These are phyloP conservation scores for Emmonsia crescens DNA, from an alignment of 2,329 filamentous ascomycete species.

Conservation along the genomic window DNA sequence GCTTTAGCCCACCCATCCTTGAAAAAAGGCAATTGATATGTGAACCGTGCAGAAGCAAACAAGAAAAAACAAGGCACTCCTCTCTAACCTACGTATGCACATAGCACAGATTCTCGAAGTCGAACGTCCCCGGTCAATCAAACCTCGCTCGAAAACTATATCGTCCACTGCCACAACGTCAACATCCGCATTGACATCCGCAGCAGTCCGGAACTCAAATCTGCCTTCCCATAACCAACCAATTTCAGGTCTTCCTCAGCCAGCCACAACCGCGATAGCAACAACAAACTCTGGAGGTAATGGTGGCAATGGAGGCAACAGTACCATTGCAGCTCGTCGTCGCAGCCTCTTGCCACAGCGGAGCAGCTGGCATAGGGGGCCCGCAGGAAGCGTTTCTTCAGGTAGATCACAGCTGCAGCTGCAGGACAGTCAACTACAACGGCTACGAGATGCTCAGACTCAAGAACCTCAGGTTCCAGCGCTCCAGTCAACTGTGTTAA, in stretches of 20 bases:
- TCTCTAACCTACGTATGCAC: neutral
- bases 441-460: neutral
- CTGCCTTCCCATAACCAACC: slow-evolving; percentile 9
- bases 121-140: neutral
- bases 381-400: slow-evolving; percentile 12
- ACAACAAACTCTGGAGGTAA: slow-evolving; percentile 1
- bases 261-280: neutral
- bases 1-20: neutral
- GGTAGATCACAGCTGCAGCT: slow-evolving; percentile 11
- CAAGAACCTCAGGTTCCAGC: neutral
- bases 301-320: neutral
- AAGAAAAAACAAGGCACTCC: neutral
- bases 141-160: neutral
- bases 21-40: neutral
- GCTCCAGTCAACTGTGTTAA: neutral
- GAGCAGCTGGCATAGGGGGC: slow-evolving; percentile 13
- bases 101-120: slow-evolving; percentile 1
- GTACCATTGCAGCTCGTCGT: slow-evolving; percentile 6
- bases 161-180: neutral
- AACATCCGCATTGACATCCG: neutral
- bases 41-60: neutral
- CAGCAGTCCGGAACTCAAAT: neutral
- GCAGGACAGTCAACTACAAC: slow-evolving; percentile 6
- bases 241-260: neutral
- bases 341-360: slow-evolving; percentile 25